A percentile compares a stretch with the other conserved stretches of the same genome.
phyloP scores from a whole-genome alignment of 345 rosid genomes.

The Syzygium grande region DNA sequence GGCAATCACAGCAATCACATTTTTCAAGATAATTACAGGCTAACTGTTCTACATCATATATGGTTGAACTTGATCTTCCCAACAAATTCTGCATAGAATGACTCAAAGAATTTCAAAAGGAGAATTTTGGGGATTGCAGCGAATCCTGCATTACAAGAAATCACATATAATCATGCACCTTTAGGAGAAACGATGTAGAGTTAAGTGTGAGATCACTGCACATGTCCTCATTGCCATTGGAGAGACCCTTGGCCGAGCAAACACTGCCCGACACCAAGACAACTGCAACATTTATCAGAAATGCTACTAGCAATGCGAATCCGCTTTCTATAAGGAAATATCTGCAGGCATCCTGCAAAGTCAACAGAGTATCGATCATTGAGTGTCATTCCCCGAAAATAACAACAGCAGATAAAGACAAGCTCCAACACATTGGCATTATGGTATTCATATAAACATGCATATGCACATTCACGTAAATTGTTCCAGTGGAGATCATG shows the following conservation, averaged over 20 bases:
- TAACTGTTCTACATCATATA: no score
- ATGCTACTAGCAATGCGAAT: constrained; percentile 2
- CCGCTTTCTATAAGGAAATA: constrained; percentile 6
- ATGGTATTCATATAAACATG: neutral
- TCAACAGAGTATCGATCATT: no score
- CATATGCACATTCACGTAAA: neutral
- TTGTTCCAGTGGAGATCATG: neutral
- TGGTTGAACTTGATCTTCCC: neutral
- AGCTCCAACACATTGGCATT: neutral
- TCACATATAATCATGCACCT: neutral
- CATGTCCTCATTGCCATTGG: neutral
- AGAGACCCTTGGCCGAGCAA: neutral
- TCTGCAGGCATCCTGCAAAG: constrained; percentile 1
- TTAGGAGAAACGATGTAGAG: constrained; percentile 8
- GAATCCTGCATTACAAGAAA: neutral
- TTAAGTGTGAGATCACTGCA: constrained; percentile 3
- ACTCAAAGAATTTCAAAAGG: neutral
- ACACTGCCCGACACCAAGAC: neutral
- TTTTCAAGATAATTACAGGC: no score
- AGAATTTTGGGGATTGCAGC: neutral
- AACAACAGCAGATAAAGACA: neutral
- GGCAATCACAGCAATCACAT: no score
- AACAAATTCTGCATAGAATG: neutral
- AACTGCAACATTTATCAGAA: constrained; percentile 6
- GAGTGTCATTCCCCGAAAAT: neutral